Conservation (phyloP, 2,329 filamentous ascomycete species). For the Grosmannia clavigera region DNA sequence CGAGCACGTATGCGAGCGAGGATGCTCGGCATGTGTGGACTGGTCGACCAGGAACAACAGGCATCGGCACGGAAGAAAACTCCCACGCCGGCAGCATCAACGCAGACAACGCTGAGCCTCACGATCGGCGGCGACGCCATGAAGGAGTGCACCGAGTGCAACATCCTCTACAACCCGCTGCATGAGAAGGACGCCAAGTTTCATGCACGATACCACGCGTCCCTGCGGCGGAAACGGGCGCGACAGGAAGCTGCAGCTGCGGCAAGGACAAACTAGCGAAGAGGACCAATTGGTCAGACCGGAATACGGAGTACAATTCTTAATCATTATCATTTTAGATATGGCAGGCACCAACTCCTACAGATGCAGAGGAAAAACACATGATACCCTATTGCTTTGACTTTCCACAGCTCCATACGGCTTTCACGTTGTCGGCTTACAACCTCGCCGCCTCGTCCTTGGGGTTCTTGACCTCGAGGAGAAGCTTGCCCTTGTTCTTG, state of each 20-base stretch:
- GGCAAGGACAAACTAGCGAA: not conserved
- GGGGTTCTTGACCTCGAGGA: slow-evolving; percentile 15
- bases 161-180: slow-evolving; percentile 31
- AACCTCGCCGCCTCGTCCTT: slow-evolving; percentile 10
- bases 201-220: slow-evolving; percentile 25
- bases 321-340: not conserved
- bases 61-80: not conserved
- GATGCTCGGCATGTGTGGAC: not conserved
- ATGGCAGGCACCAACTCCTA: not conserved
- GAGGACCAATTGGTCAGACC: not conserved
- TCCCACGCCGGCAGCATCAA: not conserved
- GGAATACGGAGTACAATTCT: not conserved
- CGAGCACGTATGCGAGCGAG: slow-evolving; percentile 5
- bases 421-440: slow-evolving; percentile 1
- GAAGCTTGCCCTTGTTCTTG: slow-evolving; percentile 43
- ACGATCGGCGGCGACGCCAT: slow-evolving; percentile 17
- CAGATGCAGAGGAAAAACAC: not conserved
- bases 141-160: slow-evolving; percentile 28
- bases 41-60: not conserved
- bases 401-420: not conserved
- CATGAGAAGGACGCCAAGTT: slow-evolving; percentile 29
- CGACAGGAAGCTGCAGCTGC: not conserved
- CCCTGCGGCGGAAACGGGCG: slow-evolving; percentile 11
- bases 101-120: slow-evolving; percentile 30
- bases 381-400: not conserved